These are phyloP conservation scores for Cordyceps cateniannulata DNA, from an alignment of 2,329 filamentous ascomycete species.

Conservation along the genomic window DNA sequence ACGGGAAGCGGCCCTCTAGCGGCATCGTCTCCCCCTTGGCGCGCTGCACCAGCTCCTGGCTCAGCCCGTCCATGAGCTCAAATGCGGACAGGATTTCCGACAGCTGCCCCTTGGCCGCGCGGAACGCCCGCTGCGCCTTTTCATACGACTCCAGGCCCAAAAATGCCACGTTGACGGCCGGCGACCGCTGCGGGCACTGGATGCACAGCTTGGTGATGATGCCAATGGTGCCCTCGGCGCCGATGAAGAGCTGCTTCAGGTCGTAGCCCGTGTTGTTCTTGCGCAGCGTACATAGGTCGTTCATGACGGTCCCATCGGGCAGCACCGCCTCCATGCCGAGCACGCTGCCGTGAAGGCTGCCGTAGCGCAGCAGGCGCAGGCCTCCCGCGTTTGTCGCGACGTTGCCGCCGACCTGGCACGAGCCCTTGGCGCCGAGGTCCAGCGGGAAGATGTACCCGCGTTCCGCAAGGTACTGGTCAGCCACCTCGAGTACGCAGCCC, in stretches of 20 bases:
- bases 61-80: conserved; percentile 88
- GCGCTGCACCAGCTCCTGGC: conserved; percentile 67
- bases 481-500: conserved; percentile 83
- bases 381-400: conserved; percentile 94
- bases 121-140: conserved; percentile 78
- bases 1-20: conserved; percentile 76
- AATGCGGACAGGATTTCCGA: conserved; percentile 96
- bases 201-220: conserved; percentile 89
- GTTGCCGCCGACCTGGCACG: conserved; percentile 93
- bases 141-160: conserved; percentile 89
- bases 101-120: conserved; percentile 81
- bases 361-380: conserved; percentile 81
- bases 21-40: conserved; percentile 74
- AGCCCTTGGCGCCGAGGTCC: conserved; percentile 96
- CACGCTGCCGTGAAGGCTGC: conserved; percentile 87
- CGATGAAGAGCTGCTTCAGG: conserved; percentile 93
- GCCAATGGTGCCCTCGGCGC: conserved; percentile 88
- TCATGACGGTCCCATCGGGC: conserved; percentile 84
- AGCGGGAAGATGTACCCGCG: conserved; percentile 86
- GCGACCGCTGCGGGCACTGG: conserved; percentile 78
- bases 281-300: conserved; percentile 79
- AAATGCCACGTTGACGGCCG: conserved; percentile 90
- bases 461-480: conserved; percentile 79
- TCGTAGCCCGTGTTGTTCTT: conserved; percentile 99
- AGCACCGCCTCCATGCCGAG: conserved; percentile 90